Percentiles rank a stretch among this genome's conserved stretches.
phyloP scores from a whole-genome alignment of 1,139 yeast genomes.

The Sugiyamaella pinicola region DNA sequence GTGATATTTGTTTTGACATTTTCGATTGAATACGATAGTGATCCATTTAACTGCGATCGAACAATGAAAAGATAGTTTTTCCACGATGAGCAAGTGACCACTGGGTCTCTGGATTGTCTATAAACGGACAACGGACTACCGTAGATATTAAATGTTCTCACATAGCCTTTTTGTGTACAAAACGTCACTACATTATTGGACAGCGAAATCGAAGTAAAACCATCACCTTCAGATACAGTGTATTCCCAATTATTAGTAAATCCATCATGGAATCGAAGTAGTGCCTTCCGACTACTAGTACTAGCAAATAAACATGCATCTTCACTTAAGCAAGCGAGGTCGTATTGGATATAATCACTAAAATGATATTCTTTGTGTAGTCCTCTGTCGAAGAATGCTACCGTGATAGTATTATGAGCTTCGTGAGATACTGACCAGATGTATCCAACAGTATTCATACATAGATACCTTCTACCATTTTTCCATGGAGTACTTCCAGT shows the following conservation, averaged over 20 bases:
- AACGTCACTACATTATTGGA: conserved; percentile 53
- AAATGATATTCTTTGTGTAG: conserved; percentile 84
- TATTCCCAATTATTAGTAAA: conserved; percentile 46
- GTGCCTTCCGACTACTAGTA: conserved; percentile 32
- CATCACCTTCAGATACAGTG: conserved; percentile 47
- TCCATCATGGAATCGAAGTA: conserved; percentile 42
- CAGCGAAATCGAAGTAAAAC: conserved; percentile 54
- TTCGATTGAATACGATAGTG: conserved; percentile 44
- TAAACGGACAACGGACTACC: conserved; percentile 60
- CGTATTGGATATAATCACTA: conserved; percentile 70
- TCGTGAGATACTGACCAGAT: conserved; percentile 75
- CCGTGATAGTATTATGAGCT: conserved; percentile 69
- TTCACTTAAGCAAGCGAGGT: conserved; percentile 71
- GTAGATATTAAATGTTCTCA: conserved; percentile 55
- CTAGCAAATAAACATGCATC: conserved; percentile 66
- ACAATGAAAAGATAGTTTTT: conserved; percentile 51
- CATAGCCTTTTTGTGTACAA: conserved; percentile 59
- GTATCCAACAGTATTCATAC: conserved; percentile 81
- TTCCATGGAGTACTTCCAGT: conserved; percentile 90
- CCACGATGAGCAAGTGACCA: conserved; percentile 57
- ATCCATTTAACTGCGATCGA: conserved; percentile 33
- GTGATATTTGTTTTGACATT: conserved; percentile 44
- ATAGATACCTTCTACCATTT: conserved; percentile 68
- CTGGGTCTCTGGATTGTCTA: conserved; percentile 51
- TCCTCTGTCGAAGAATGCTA: conserved; percentile 82